These are phyloP conservation scores for Inonotus obliquus DNA, from an alignment of 1,284 basidiomycete species.

Conservation along the genomic window DNA sequence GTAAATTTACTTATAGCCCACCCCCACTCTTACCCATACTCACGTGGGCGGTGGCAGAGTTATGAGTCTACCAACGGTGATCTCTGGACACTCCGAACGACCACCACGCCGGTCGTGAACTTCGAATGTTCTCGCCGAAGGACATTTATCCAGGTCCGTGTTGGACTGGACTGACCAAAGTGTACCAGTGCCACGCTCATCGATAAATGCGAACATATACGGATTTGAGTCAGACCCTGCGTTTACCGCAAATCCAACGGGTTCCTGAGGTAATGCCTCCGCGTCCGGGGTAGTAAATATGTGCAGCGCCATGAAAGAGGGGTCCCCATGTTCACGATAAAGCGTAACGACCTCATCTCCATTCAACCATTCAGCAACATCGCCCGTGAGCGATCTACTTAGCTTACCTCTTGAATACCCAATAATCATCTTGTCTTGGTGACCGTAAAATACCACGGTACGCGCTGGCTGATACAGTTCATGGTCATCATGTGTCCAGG, in stretches of 20 bases:
- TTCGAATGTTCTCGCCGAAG: background rate
- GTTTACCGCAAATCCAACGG: background rate
- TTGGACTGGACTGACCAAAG: constrained; percentile 5
- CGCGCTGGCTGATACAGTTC: background rate
- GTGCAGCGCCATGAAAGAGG: background rate
- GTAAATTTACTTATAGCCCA: too few species aligned
- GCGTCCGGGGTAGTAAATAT: background rate
- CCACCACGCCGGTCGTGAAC: background rate
- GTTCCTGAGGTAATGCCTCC: background rate
- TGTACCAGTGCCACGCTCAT: background rate
- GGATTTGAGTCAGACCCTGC: background rate
- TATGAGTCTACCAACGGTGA: background rate
- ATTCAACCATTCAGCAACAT: too few species aligned
- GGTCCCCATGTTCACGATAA: too few species aligned
- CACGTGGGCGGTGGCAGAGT: background rate
- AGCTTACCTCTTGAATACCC: background rate
- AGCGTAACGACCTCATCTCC: too few species aligned
- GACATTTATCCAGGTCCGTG: background rate
- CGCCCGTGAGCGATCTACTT: too few species aligned
- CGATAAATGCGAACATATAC: constrained; percentile 1
- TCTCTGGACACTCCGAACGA: background rate
- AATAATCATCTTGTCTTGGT: background rate
- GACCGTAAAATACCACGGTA: background rate
- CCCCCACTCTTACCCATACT: too few species aligned
- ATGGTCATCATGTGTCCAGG: background rate